Conservation (phyloP, 192 early-diverging fungal species). For the Linnemannia exigua region DNA sequence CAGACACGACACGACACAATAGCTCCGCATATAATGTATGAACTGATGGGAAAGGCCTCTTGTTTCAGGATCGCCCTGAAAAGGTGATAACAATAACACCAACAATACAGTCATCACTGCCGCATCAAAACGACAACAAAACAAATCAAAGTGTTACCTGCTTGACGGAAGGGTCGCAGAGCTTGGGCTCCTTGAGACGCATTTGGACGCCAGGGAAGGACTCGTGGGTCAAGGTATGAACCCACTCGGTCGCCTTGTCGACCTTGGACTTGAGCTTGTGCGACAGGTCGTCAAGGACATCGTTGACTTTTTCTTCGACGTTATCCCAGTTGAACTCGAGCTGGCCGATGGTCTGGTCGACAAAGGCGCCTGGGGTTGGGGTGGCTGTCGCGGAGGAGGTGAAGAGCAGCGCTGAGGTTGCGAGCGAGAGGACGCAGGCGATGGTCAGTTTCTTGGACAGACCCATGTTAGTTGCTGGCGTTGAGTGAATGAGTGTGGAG, state of each 20-base stretch:
- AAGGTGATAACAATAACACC: not conserved
- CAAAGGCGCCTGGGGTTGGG: constrained; percentile 30
- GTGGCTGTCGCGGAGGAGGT: constrained; percentile 16
- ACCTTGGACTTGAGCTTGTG: constrained; percentile 47
- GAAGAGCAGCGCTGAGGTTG: constrained; percentile 43
- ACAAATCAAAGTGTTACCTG: constrained; percentile 69
- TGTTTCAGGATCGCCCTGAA: constrained; percentile 2
- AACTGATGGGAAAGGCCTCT: not conserved
- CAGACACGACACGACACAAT: constrained; percentile 1
- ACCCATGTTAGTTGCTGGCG: constrained; percentile 43
- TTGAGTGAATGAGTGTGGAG: not conserved
- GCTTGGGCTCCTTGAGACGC: constrained; percentile 78
- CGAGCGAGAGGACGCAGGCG: constrained; percentile 51
- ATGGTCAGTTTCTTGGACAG: constrained; percentile 44
- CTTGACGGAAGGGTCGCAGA: constrained; percentile 91
- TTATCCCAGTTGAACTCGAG: constrained; percentile 52
- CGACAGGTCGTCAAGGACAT: constrained; percentile 52
- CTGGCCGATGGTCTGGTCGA: constrained; percentile 37
- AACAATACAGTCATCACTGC: not conserved
- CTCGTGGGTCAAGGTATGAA: constrained; percentile 64
- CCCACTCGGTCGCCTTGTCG: constrained; percentile 48
- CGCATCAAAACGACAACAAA: not conserved
- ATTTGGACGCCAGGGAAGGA: constrained; percentile 82
- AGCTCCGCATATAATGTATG: not conserved
- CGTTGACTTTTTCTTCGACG: constrained; percentile 47